Base-by-base conservation (phyloP, 2,329 filamentous ascomycete genomes). In the Cladophialophora carrionii region DNA sequence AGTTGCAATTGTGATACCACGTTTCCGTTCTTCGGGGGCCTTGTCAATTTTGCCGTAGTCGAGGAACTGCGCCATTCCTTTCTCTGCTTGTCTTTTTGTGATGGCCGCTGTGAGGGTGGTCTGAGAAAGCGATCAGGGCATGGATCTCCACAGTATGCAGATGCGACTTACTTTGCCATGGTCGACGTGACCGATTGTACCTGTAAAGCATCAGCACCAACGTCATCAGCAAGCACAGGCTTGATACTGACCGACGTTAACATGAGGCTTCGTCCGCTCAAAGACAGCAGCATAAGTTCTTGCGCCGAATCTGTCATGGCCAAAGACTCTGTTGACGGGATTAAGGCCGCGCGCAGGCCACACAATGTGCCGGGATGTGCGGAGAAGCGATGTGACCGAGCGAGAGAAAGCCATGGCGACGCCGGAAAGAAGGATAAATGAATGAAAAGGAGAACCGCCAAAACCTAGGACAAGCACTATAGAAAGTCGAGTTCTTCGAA, bases 11-110 rank as follows among this genome's bases (percentile, higher is more conserved):
- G 95, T 99, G 82, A 99, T 99, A 89, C 95, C 95, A 87, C 95
- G 94, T 87, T 98, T 98, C 78, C 95, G 90, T 87, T 99, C 95
- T 83, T 99, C 95, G 71, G 95, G 95, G 62, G 95, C 95, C 85
- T 98, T 99, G 84, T 99, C 95, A 78, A 99, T 99, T 76, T 95
- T 84, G 78, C 91, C 92, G 85, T 99, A 99, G 63, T 98, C 95
- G 78, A 98, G 89, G 84, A 95, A 99, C 82, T 83, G 92, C 78
- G 95, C 95, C 74, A 91, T 84, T 70, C 95, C 94, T 85, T 97
- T 97, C 77, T 94, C 90, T 73, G 95, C 88, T 81, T 98, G 95
- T 78, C 94, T 87, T 85, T 99, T 99, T 76, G 95, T 99, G 83
- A 99, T 99, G 77, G 95, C 95, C 71, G 95, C 95, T 73, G 95